phyloP scores from a whole-genome alignment of 495 filamentous ascomycete species.

The Hyphodiscus hymeniophilus region DNA sequence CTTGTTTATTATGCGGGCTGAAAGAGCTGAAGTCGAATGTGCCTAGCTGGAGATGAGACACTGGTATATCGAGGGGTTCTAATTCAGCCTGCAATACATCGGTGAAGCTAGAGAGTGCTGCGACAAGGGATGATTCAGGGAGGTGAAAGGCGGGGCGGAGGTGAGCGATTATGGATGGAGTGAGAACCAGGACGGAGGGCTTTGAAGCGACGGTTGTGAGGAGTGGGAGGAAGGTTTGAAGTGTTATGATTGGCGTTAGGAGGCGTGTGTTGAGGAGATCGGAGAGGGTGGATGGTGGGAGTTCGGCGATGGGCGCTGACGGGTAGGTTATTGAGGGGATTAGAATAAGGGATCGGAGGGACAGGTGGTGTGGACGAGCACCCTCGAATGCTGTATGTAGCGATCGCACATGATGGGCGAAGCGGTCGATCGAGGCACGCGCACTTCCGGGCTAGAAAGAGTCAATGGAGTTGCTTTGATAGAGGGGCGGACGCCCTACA shows the following conservation, averaged over 20 bases:
- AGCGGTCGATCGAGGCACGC: conserved; percentile 54
- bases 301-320: conserved; percentile 69
- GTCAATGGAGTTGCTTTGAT: conserved; percentile 13
- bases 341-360: conserved; percentile 69
- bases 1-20: conserved; percentile 21
- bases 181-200: conserved; percentile 69
- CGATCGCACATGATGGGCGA: conserved; percentile 57
- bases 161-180: conserved; percentile 74
- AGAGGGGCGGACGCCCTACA: conserved; percentile 34
- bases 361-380: conserved; percentile 63
- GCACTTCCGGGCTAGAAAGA: conserved; percentile 35
- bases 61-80: conserved; percentile 57
- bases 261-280: conserved; percentile 86
- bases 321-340: conserved; percentile 65
- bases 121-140: conserved; percentile 69
- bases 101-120: conserved; percentile 73
- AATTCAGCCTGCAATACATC: conserved; percentile 69
- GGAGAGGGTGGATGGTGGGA: conserved; percentile 73
- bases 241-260: conserved; percentile 80
- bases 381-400: conserved; percentile 64
- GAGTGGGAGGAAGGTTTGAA: conserved; percentile 79
- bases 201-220: conserved; percentile 45
- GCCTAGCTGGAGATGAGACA: conserved; percentile 80
- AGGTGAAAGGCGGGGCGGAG: conserved; percentile 78
- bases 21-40: conserved; percentile 62